Conservation (phyloP, 1,139 yeast genomes). For the Hanseniaspora gamundiae region DNA sequence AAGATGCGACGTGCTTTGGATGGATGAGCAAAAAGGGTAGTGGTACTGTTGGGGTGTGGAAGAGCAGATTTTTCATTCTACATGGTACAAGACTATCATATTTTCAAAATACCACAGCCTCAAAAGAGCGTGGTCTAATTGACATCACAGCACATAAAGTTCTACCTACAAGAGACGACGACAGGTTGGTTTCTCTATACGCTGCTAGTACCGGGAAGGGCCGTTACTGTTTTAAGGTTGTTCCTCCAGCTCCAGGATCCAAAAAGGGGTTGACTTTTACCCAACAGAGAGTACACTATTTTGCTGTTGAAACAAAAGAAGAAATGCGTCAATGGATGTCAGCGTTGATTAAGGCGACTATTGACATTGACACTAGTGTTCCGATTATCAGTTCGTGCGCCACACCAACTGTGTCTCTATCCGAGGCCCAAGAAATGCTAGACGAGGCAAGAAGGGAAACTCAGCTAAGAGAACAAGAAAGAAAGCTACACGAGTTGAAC, state of each 20-base stretch:
- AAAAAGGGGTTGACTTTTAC: slow-evolving; percentile 92
- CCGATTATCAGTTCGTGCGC: slow-evolving; percentile 93
- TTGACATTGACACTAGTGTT: slow-evolving; percentile 84
- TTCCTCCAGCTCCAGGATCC: slow-evolving; percentile 98
- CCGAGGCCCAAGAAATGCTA: slow-evolving; percentile 75
- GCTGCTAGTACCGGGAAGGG: slow-evolving; percentile 94
- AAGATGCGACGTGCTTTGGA: slow-evolving; percentile 69
- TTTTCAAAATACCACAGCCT: slow-evolving; percentile 68
- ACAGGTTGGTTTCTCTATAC: slow-evolving; percentile 68
- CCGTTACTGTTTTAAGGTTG: slow-evolving; percentile 76
- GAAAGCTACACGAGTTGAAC: background rate
- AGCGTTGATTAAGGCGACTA: slow-evolving; percentile 89
- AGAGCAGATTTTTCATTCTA: slow-evolving; percentile 73
- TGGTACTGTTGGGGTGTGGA: slow-evolving; percentile 80
- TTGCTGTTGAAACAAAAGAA: slow-evolving; percentile 84
- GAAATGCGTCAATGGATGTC: slow-evolving; percentile 96
- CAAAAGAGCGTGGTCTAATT: slow-evolving; percentile 79
- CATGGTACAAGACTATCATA: slow-evolving; percentile 91
- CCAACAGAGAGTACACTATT: slow-evolving; percentile 89
- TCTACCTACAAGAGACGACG: slow-evolving; percentile 61
- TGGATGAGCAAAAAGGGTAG: slow-evolving; percentile 95
- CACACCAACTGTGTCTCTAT: slow-evolving; percentile 83
- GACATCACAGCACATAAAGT: slow-evolving; percentile 94
- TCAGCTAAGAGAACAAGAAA: slow-evolving; percentile 44
- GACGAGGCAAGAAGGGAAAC: slow-evolving; percentile 73